Evolutionary conservation across 257 asterid genomes (phyloP), one percentile per base, ranked within the genome.

Genomic region (Primulina tabacum): DNA sequence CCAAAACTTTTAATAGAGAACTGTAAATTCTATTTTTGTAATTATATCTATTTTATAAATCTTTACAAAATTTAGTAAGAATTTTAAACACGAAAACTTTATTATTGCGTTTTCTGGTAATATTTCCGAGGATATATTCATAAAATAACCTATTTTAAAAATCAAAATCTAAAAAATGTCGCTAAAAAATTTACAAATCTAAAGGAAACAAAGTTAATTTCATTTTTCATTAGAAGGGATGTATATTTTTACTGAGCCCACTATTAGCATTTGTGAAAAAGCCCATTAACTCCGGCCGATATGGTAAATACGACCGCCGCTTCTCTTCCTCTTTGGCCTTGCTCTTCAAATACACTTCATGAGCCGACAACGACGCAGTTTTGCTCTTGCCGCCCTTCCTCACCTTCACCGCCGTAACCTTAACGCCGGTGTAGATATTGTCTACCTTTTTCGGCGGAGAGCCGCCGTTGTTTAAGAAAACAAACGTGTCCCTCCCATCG

Each of bases 401-500:
- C 71, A 12, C 78, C 76, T 73, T 81, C 43, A 50, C 77, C 26
- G 24, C 70, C 32, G 60, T 6, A 1, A n/a, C 64, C 29, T 70
- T 58, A 30, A 14, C 50, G 5, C 9, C 72, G 20, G n/a, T 32
- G 34, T 0, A 4, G 34, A 32, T 4, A 32, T 32, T 32, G 5
- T 32, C 34, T 5, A 5, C 34, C 34, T 32, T 71, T n/a, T 71
- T 11, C n/a, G 72, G 38, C 69, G 72, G 33, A 55, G 52, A 62
- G 47, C 58, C 16, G 28, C 14, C 30, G 56, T 81, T 69, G 69
- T 84, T 84, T 55, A 88, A 75, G 78, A 84, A 88, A 4, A 88
- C 90, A 65, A 84, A 88, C 0, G 95, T 84, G 65, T 88, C 95
- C 66, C 92, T 80, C 28, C 95, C 95, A 4, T 86, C 92, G 74